Base-by-base conservation (phyloP, 768 basidiomycete species). In the Xerocomellus chrysenteron region DNA sequence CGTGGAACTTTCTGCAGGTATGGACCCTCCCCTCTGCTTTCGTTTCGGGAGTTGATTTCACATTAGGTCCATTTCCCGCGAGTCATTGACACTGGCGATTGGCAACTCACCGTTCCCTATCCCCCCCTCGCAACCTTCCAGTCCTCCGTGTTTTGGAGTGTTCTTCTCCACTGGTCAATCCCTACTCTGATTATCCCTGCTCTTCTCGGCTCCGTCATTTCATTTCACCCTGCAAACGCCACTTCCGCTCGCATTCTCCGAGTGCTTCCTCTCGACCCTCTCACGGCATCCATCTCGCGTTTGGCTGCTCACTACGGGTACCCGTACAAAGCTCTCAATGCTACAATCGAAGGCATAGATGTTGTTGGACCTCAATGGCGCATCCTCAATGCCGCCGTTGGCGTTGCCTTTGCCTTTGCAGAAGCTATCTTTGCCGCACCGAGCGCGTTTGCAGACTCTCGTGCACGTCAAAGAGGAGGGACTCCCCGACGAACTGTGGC, bases 361-460 rank as follows among this genome's bases (percentile, higher is more conserved):
- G 77, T 85, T 4, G 67, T 89, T 8, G 85, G 84, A 6, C 68
- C 73, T 37, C 74, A 77, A 30, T 81, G 81, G 77, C 79, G 87
- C 44, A 74, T 86, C 1, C 71, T 86, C 53, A 76, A 70, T 44
- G 83, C 87, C 0, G 71, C 77, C 5, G 71, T 87, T 32, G 76
- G 78, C 10, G 76, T 85, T 12, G 84, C 84, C 0, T 87, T 88
- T 63, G 82, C 87, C 3, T 85, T 87, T 60, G 82, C 86, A 1
- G 87, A 89, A 67, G 84, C 83, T 0, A 80, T 89, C 50, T 74
- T 75, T 19, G 66, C 61, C 10, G 79, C 82, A 0, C 83, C 84
- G 16, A 55, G 65, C 8, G 74, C 72, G 16, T 72, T 68, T 56
- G 66, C 68, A n/a, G 68, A 73, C 44, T 63, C 63, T 24, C 72